Conservation (phyloP, 768 basidiomycete species). For the Trametes meyenii region DNA sequence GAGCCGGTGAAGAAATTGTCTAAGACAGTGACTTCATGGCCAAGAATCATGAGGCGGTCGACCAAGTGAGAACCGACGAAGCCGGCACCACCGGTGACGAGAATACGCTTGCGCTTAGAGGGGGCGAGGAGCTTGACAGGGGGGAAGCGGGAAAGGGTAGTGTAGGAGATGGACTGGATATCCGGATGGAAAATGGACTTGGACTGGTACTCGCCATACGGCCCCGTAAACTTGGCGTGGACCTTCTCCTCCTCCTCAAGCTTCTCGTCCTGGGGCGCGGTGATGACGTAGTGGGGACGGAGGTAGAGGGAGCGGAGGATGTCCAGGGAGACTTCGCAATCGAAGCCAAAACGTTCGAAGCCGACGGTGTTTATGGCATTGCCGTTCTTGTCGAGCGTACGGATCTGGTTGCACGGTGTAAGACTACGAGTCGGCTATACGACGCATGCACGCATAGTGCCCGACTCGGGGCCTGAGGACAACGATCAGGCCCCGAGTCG, state of each 20-base stretch:
- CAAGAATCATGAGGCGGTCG: slow-evolving; percentile 95
- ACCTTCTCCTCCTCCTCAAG: slow-evolving; percentile 44
- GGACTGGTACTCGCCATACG: slow-evolving; percentile 62
- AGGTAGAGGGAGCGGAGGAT: slow-evolving; percentile 87
- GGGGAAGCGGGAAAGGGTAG: slow-evolving; percentile 88
- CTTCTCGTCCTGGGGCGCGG: slow-evolving; percentile 42
- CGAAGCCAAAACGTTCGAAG: slow-evolving; percentile 85
- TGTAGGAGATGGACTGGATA: slow-evolving; percentile 84
- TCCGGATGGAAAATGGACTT: slow-evolving; percentile 86
- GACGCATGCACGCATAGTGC: neutral
- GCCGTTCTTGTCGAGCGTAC: slow-evolving; percentile 73
- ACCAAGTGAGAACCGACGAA: slow-evolving; percentile 99
- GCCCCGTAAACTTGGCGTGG: slow-evolving; percentile 58
- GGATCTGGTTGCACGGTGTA: slow-evolving; percentile 45
- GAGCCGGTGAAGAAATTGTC: slow-evolving; percentile 99
- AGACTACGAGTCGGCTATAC: neutral
- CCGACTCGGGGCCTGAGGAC: neutral
- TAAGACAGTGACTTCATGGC: slow-evolving; percentile 95
- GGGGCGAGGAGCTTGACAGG: slow-evolving; percentile 88
- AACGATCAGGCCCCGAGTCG: neutral
- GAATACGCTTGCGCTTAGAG: slow-evolving; percentile 79
- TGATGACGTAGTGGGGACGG: slow-evolving; percentile 72
- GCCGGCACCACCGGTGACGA: slow-evolving; percentile 98
- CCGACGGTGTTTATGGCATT: slow-evolving; percentile 80
- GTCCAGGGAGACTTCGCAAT: slow-evolving; percentile 80